These are phyloP conservation scores for Coniophora puteana DNA, from an alignment of 1,284 basidiomycete genomes.

Conservation along the genomic window DNA sequence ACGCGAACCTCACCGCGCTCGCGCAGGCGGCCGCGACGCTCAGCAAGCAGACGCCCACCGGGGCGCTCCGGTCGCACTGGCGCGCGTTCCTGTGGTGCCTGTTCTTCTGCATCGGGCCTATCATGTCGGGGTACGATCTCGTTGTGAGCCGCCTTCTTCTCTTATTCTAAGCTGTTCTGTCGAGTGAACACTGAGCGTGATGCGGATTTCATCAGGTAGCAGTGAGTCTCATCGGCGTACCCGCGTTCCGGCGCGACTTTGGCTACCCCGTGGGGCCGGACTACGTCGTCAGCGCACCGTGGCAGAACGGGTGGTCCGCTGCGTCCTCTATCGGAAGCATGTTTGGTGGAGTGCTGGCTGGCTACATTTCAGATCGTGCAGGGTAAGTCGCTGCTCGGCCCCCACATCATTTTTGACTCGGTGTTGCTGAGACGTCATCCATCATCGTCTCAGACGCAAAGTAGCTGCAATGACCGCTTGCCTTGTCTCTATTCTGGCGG, in stretches of 20 bases:
- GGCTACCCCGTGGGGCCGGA: slow-evolving; percentile 11
- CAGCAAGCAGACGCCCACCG: slow-evolving; percentile 15
- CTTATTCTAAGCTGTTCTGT: too few relatives aligned
- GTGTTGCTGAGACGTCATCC: too few relatives aligned
- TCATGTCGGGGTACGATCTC: slow-evolving; percentile 25
- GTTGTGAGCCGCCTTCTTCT: too few relatives aligned
- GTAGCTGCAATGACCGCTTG: slow-evolving; percentile 21
- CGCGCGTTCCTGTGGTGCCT: slow-evolving; percentile 22
- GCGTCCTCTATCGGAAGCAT: slow-evolving; percentile 22
- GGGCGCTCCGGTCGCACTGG: slow-evolving; percentile 22
- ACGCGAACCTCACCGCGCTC: too few relatives aligned
- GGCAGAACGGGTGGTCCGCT: slow-evolving; percentile 27
- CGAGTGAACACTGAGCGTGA: too few relatives aligned
- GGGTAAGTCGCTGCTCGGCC: slow-evolving; percentile 17
- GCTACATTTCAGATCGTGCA: slow-evolving; percentile 20
- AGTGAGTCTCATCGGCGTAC: slow-evolving; percentile 18
- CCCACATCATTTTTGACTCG: too few relatives aligned
- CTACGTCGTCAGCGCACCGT: slow-evolving; percentile 19
- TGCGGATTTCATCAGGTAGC: too few relatives aligned
- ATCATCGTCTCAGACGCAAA: too few relatives aligned
- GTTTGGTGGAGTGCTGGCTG: slow-evolving; percentile 22
- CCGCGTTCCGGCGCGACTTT: slow-evolving; percentile 26
- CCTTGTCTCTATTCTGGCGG: slow-evolving; percentile 20
- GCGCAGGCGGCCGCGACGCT: slow-evolving; percentile 20
- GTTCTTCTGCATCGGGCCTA: slow-evolving; percentile 22